Evolutionary conservation across 2,329 filamentous ascomycete species (phyloP), one percentile per base, ranked within the genome.

Genomic region (Phialophora verrucosa): DNA sequence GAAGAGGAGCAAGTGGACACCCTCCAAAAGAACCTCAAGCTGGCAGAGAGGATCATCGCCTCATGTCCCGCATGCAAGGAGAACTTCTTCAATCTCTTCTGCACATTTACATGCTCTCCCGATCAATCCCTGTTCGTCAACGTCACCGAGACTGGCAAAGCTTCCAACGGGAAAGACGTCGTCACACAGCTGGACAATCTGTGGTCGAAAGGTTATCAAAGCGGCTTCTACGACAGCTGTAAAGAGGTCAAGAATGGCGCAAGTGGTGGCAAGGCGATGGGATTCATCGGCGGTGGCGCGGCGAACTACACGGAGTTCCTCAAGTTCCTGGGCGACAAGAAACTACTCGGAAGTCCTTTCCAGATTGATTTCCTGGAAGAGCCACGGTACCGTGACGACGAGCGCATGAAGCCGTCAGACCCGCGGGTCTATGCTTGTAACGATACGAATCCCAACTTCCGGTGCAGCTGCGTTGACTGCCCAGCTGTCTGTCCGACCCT

Each of bases 171-270:
- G 12, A 88, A 89, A 71, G 80, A 81, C 64, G 79, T 92, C n/a
- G 93, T 97, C 14, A 92, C 91, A 1, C 92, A 97, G 80, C 81
- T 99, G 25, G 93, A 97, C 75, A 94, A 97, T 75, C 82, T 98
- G 5, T 88, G 97, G 72, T 92, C 92, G 1, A 84, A 93, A 64
- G 84, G 90, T 61, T 98, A 96, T 76, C 93, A 92, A 51, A 84
- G 87, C 8, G 93, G 91, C 1, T 96, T 99, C 81, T 99, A 93
- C 77, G 86, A 97, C 78, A 99, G 95, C 80, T 99, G 95, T 83
- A 98, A 98, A 80, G 93, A 99, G 77, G 94, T 99, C 79, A 99
- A 99, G 76, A 97, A 98, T 74, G 95, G 95, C 42, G 91, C 93
- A 6, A 93, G 94, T 50, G 97, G 97, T 75, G 90, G 91, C 67